Evolutionary conservation across 805 yeast species (phyloP), one percentile per base, ranked within the genome.

Genomic region (Candida chilensis): DNA sequence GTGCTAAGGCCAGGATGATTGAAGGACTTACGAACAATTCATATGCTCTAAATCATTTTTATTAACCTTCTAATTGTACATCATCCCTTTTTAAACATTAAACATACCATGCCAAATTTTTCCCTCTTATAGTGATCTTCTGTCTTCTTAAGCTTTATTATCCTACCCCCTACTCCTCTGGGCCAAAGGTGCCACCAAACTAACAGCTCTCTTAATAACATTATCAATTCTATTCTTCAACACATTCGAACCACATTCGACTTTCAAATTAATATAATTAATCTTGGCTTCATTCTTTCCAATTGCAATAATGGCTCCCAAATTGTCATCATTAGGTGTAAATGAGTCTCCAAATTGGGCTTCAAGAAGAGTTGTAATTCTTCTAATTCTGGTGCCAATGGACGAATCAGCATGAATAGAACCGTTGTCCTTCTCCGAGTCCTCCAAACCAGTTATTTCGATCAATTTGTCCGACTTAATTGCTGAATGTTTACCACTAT

Each of bases 301-400:
- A 30, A 90, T 77, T 19, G 66, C 69, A 10, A 92, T 70, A 2
- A 52, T 46, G 0, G 85, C 83, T n/a, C 71, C 71, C 16, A 42
- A 44, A 9, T 59, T 44, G 32, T 59, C 56, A 33, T 61, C 53
- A 16, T 58, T 48, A 5, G 57, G 58, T 0, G 57, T 45, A 35
- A 83, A 73, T 1, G 87, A 54, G 16, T 81, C 85, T 11, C 97
- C 98, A 57, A 92, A 92, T 45, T 92, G 99, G 1, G 92, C 87
- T 28, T 64, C 60, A 29, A 92, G 59, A 27, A 92, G 60, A 9
- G 74, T 62, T 2, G 72, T 50, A 8, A 92, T 70, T 34, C 85
- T 67, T 14, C 60, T 58, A 4, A 73, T 50, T 38, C 78, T 60
- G 1, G 57, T 58, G 12, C 42, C 36, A 8, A 52, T 40, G 10